Evolutionary conservation across 73 alveolate genomes (phyloP).

Genomic region (Paramecium biaurelia): DNA sequence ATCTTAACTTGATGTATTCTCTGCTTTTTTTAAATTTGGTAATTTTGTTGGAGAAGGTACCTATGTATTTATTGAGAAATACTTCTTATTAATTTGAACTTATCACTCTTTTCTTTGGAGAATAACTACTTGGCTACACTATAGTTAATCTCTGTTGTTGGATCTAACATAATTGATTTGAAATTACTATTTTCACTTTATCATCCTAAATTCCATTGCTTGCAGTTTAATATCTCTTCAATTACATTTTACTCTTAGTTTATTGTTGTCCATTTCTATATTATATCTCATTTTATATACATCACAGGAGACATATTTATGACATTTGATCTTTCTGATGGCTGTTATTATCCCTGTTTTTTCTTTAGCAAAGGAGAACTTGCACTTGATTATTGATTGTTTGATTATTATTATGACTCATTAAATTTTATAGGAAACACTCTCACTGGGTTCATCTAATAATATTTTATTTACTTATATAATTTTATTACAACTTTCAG

Average conservation of each 20-base stretch:
- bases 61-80: neutral
- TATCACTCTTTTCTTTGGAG: slow-evolving; percentile 31
- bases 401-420: neutral
- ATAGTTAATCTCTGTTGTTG: neutral
- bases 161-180: neutral
- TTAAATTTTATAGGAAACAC: slow-evolving; percentile 42
- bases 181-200: slow-evolving; percentile 1
- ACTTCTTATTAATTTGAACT: slow-evolving; percentile 1
- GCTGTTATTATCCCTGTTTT: neutral
- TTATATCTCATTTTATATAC: neutral
- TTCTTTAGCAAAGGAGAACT: neutral
- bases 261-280: neutral
- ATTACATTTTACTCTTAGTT: neutral
- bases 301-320: slow-evolving; percentile 13
- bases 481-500: neutral
- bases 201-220: neutral
- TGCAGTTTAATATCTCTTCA: slow-evolving; percentile 10
- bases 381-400: neutral
- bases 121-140: neutral
- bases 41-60: slow-evolving; percentile 27
- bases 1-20: neutral
- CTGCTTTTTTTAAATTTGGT: slow-evolving; percentile 37
- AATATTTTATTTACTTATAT: neutral
- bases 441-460: slow-evolving; percentile 37
- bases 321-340: slow-evolving; percentile 7